Evolutionary conservation across 2,329 filamentous ascomycete genomes (phyloP).

Genomic region (Cordyceps tenuipes): DNA sequence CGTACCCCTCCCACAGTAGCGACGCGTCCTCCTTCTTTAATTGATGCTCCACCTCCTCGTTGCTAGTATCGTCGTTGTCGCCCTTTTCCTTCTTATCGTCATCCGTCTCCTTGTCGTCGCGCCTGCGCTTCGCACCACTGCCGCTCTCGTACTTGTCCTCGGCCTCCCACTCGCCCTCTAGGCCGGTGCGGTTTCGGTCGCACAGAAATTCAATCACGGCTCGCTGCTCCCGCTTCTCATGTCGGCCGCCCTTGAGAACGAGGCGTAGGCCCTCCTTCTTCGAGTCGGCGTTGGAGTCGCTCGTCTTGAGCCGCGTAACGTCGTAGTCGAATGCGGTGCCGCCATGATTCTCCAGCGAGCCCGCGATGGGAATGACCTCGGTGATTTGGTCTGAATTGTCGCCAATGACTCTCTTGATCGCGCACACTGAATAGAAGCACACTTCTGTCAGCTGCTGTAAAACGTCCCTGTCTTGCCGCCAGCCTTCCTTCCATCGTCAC

Average conservation of each 20-base stretch:
- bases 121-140: conserved; percentile 25
- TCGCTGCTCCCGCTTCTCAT: conserved; percentile 50
- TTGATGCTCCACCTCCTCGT: conserved; percentile 40
- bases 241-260: conserved; percentile 54
- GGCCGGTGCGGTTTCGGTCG: conserved; percentile 61
- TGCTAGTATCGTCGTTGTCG: conserved; percentile 28
- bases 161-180: conserved; percentile 58
- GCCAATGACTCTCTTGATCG: conserved; percentile 52
- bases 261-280: conserved; percentile 65
- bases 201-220: conserved; percentile 83
- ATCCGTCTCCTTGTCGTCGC: conserved; percentile 21
- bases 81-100: conserved; percentile 16
- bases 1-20: conserved; percentile 70
- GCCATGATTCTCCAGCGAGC: conserved; percentile 52
- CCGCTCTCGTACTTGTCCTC: conserved; percentile 44
- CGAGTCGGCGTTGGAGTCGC: conserved; percentile 54
- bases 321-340: conserved; percentile 56
- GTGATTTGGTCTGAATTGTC: conserved; percentile 41
- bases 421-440: conserved; percentile 55
- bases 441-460: background rate
- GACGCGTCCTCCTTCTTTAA: conserved; percentile 50
- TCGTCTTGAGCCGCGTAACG: conserved; percentile 56
- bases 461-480: background rate
- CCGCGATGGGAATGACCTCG: conserved; percentile 64
- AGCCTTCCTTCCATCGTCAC: conserved; percentile 13